Conservation (phyloP, 306 rosid species). For the Begonia fuchsioides region DNA sequence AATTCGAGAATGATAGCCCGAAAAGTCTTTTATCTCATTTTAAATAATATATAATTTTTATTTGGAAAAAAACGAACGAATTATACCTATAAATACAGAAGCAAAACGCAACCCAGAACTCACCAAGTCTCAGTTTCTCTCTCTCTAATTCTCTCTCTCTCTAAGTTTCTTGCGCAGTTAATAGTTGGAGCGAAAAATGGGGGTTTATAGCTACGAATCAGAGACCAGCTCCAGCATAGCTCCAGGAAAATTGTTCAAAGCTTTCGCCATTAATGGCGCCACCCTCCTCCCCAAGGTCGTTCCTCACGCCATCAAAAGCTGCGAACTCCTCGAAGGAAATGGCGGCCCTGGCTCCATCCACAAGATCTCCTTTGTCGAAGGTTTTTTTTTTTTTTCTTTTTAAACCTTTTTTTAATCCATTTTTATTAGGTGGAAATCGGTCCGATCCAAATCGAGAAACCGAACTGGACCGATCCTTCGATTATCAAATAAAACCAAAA, state of each 20-base stretch:
- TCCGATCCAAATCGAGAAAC: no score
- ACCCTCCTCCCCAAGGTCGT: slow-evolving; percentile 20
- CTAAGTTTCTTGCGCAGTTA: neutral
- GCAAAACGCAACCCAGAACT: no score
- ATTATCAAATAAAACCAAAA: no score
- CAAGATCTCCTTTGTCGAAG: slow-evolving; percentile 14
- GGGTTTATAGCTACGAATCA: slow-evolving; percentile 17
- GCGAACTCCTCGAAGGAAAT: slow-evolving; percentile 25
- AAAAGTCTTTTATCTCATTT: no score
- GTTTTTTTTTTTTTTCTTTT: slow-evolving; percentile 6
- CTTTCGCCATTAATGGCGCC: slow-evolving; percentile 15
- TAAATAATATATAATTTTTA: no score
- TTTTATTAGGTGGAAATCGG: no score
- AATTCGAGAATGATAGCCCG: no score
- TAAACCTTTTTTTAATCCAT: no score
- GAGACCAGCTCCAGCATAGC: slow-evolving; percentile 16
- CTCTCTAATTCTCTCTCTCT: neutral
- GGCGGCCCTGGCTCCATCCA: slow-evolving; percentile 40
- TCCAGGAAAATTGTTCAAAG: slow-evolving; percentile 24
- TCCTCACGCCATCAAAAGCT: slow-evolving; percentile 4
- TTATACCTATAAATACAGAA: no score
- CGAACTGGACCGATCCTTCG: no score
- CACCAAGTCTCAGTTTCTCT: no score
- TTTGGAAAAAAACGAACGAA: neutral
- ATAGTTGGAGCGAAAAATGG: slow-evolving; percentile 11